These are phyloP conservation scores for Mycocentrospora acerina DNA, from an alignment of 2,329 filamentous ascomycete species.

Conservation along the genomic window DNA sequence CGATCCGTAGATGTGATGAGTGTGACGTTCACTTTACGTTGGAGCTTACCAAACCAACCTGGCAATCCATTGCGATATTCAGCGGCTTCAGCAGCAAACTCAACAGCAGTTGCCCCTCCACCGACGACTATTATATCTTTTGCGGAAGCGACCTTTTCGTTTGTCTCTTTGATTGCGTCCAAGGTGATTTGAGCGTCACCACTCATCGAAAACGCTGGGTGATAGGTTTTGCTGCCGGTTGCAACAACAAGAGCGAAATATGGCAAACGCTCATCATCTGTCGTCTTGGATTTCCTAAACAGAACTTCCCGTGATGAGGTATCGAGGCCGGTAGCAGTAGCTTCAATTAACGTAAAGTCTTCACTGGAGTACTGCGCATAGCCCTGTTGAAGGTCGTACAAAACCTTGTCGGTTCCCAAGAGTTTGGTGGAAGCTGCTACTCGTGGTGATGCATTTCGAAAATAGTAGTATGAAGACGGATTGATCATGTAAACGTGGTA, in stretches of 20 bases:
- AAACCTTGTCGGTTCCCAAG: constrained; percentile 51
- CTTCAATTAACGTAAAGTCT: constrained; percentile 55
- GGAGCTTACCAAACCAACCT: constrained; percentile 38
- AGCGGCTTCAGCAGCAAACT: constrained; percentile 52
- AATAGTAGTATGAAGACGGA: constrained; percentile 56
- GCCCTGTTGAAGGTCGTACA: constrained; percentile 51
- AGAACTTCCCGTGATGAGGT: constrained; percentile 46
- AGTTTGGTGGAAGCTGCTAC: constrained; percentile 52
- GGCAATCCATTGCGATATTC: constrained; percentile 44
- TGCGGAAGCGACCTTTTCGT: constrained; percentile 39
- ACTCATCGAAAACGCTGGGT: constrained; percentile 48
- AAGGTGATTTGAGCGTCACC: constrained; percentile 26
- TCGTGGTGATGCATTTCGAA: constrained; percentile 56
- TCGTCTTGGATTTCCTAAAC: constrained; percentile 36
- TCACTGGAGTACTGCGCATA: constrained; percentile 54
- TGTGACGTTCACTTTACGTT: constrained; percentile 45
- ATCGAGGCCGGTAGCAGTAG: constrained; percentile 51
- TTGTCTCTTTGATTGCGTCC: constrained; percentile 39
- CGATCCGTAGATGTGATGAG: constrained; percentile 46
- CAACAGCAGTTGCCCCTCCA: constrained; percentile 52
- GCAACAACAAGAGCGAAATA: constrained; percentile 61
- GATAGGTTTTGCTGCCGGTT: constrained; percentile 53
- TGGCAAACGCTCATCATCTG: constrained; percentile 35
- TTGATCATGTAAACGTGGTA: constrained; percentile 59
- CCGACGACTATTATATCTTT: constrained; percentile 51